Percentiles rank a stretch among this genome's conserved stretches.
phyloP scores from a whole-genome alignment of 805 yeast genomes.

The Ogataea minuta region DNA sequence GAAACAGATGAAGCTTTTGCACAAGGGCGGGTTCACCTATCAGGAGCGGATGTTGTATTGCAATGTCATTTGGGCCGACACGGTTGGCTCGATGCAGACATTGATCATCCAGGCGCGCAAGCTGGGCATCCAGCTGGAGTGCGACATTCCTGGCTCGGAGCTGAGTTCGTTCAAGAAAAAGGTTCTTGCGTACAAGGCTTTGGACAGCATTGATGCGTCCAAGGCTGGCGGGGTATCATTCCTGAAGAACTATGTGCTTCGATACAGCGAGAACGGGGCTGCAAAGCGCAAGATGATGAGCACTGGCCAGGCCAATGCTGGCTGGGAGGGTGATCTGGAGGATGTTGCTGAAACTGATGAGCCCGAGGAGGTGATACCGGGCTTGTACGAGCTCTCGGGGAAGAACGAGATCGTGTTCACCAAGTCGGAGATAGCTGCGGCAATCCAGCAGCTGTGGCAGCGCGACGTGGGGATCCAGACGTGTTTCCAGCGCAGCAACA shows the following conservation, averaged over 20 bases:
- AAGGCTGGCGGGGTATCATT: conserved; percentile 66
- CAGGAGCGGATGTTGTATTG: conserved; percentile 78
- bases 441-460: conserved; percentile 69
- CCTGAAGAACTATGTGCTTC: conserved; percentile 60
- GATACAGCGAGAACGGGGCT: conserved; percentile 56
- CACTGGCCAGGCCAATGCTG: conserved; percentile 49
- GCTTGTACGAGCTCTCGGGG: conserved; percentile 16
- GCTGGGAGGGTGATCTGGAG: conserved; percentile 29
- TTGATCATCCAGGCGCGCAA: conserved; percentile 74
- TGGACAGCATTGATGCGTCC: conserved; percentile 61
- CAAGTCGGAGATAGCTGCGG: conserved; percentile 62
- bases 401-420: conserved; percentile 9
- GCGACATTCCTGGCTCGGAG: conserved; percentile 54
- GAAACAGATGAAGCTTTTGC: conserved; percentile 82
- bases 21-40: conserved; percentile 78
- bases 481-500: conserved; percentile 61
- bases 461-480: conserved; percentile 63
- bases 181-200: conserved; percentile 54
- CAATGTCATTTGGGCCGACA: conserved; percentile 91
- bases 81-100: conserved; percentile 78
- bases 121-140: conserved; percentile 59
- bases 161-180: conserved; percentile 48
- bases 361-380: conserved; percentile 14
- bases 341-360: conserved; percentile 14
- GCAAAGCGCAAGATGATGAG: conserved; percentile 49